Evolutionary conservation across 257 asterid genomes (phyloP), one percentile per base, ranked within the genome.

Genomic region (Osmanthus fragrans): DNA sequence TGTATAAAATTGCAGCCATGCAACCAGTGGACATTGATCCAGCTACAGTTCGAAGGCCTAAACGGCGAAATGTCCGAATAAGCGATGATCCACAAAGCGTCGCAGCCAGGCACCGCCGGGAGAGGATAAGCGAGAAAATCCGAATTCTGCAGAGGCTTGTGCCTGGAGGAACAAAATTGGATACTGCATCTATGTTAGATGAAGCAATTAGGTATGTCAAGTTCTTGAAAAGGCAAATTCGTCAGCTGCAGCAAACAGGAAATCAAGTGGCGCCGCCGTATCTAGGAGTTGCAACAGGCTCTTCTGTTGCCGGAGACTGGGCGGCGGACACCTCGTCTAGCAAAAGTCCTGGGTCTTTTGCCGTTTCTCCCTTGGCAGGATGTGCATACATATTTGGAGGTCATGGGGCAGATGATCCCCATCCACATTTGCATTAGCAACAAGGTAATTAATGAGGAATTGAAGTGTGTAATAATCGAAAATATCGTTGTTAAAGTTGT

Each of bases 81-180:
- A 94, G 98, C 77, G 93, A 94, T 15, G 98, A 94, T 80, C 98
- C 98, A 0, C 98, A 94, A 34, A 94, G 98, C 76, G 91, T 94
- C 1, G 98, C 98, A 0, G 98, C 98, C 32, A 85, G 98, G 3
- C 97, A 86, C 75, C 94, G 98, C 67, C 92, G 98, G 0, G 98
- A 94, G 86, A 81, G 92, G 80, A 94, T 94, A 15, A 94, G 98
- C 33, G 98, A 94, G 82, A 94, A 85, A 77, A 88, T 92, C 12
- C 79, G 97, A 32, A 89, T 92, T 27, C 81, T 94, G 45, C 98
- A 94, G 67, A 83, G 97, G 11, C 92, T 94, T 1, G 97, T 94
- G 15, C 98, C 97, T 0, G 98, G 98, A 0, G 98, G 98, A 3
- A 88, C 94, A 0, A 94, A 94, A 34, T 85, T 94, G 96, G 98